Evolutionary conservation across 768 basidiomycete species (phyloP), one percentile per base, ranked within the genome.

Genomic region (Kondoa malvinella): DNA sequence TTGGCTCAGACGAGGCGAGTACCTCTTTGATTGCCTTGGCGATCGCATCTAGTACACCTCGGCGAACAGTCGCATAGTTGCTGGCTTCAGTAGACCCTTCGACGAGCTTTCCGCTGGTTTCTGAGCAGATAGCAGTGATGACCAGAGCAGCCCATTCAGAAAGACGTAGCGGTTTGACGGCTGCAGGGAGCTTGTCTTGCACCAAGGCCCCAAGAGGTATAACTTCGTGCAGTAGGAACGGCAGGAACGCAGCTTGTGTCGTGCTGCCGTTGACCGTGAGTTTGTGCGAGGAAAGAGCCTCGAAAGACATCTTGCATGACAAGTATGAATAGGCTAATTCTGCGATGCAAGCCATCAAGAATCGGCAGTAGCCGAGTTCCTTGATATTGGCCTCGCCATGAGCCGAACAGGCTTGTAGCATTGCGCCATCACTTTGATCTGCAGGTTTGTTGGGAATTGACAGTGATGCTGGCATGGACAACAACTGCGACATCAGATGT

Each of bases 261-360:
- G 84, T 89, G 71, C 78, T 79, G n/a, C 73, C 65, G 27, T 77
- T 73, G 21, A 59, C 21, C 30, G 34, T 89, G 87, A 57, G 2
- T 17, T 50, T 66, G 77, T 89, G 88, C n/a, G 34, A 26, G 56
- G 29, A 8, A 64, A 25, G 4, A 15, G 63, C n/a, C 21, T 29
- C 21, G 77, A 99, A 90, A 3, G 87, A 85, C 29, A 85, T 75
- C 77, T 97, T 99, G 83, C 90, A 92, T 3, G 84, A 77, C 72
- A 91, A 87, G 73, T 97, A 99, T 15, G 91, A 96, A 69, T 94
- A 89, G 15, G 95, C 78, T 12, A 97, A 80, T 78, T 99, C 95
- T 1, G 91, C 89, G 59, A 96, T 80, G 71, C 85, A 87, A 75
- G 92, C 88, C 87, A 92, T 89, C 70, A 90, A 78, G 81, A 92